Evolutionary conservation across 805 yeast species (phyloP), one percentile per base, ranked within the genome.

Genomic region (Ascoidea asiatica): DNA sequence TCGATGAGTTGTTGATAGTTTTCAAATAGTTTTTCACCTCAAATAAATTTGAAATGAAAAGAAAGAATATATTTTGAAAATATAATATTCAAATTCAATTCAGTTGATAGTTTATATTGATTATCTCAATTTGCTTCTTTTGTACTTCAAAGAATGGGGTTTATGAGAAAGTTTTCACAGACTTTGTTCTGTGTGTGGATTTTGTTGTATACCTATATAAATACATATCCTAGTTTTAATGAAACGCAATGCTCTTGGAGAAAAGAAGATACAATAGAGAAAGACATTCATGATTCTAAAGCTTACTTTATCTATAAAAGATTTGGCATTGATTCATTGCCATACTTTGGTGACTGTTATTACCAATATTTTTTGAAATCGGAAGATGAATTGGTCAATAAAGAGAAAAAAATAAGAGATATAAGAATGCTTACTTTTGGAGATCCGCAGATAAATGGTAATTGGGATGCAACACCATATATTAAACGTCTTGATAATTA

Each of bases 401-500:
- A 40, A 18, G 29, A 43, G 13, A 50, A 52, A 21, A 37, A 40
- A 2, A 50, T 67, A 4, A 57, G 66, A 8, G 77, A 73, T 52
- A 72, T 89, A 43, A 76, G 75, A 49, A 61, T 92, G 61, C 60
- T 89, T 50, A 82, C 95, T 5, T 80, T 88, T 60, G 98, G 97
- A 5, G 98, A 92, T 56, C 98, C 98, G 0, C 98, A 92, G 64
- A 89, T 92, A 60, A 84, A 90, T 49, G 98, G 98, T 2, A 75
- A 79, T 52, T 79, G 86, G 82, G 74, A 72, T 5, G 64, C 68
- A 21, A 81, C 95, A 1, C 75, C 80, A 13, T 77, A 79, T 55
- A 67, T 85, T 46, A 81, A 84, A 48, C 62, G 86, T 43, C 64
- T 92, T 21, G 98, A 92, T 57, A 82, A 84, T 45, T 81, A 62